Evolutionary conservation across 1,284 basidiomycete genomes (phyloP), one percentile per base, ranked within the genome.

Genomic region (Stygiomarasmius scandens): DNA sequence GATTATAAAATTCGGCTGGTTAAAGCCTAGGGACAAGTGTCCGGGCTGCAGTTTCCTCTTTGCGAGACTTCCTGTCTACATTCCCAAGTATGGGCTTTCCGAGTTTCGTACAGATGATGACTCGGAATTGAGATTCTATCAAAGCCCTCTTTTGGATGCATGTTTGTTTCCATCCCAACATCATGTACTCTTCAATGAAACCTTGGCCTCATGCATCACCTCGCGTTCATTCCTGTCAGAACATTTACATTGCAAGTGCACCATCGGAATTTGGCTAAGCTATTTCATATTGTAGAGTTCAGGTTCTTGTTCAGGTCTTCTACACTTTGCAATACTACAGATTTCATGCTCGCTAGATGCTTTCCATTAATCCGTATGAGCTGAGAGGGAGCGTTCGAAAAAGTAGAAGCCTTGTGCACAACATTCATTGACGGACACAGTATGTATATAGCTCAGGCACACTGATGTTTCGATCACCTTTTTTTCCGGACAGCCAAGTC

Each of bases 1-100:
- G 92, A 95, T 61, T 88, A 93, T 72, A 88, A 88, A 64, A 92
- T 95, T 60, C 84, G 89, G 54, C 81, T 86, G 23, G 79, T 86
- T 41, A 49, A 41, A 16, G 38, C 38, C 38, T 41, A 41, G 38
- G n/a, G n/a, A n/a, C n/a, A n/a, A n/a, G n/a, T n/a, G 5, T 12
- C 16, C 16, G 38, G 38, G n/a, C n/a, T 41, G 4, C 38, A n/a
- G 6, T n/a, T 41, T 41, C 38, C 38, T 41, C 6, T 32, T 32
- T 32, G n/a, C n/a, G n/a, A n/a, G n/a, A n/a, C 29, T 12, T 32
- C 5, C 29, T 12, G 6, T 32, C 5, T 32, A 32, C 12, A 5
- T 5, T 32, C 29, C 29, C 12, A 32, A 32, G 12, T 32, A n/a
- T 12, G 29, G 29, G 12, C 29, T 32, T 32, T 32, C 29, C 29